A percentile compares a stretch with the other conserved stretches of the same genome.
These are phyloP conservation scores for Chloris gayana DNA, from an alignment of 176 grass and related monocot species.

Conservation along the genomic window DNA sequence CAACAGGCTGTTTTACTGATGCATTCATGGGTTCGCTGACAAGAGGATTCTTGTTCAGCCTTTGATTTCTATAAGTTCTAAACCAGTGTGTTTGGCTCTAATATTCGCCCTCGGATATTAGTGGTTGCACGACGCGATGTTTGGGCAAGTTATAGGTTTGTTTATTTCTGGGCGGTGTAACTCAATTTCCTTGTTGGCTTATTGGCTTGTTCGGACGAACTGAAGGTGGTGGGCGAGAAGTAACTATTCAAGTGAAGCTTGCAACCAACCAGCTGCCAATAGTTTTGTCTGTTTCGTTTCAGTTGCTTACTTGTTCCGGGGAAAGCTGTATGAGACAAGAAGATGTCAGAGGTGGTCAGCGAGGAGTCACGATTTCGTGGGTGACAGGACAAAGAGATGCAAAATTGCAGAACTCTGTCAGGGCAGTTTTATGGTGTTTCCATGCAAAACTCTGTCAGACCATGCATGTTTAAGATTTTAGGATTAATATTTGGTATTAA, in stretches of 20 bases:
- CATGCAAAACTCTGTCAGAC: not conserved
- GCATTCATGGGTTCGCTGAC: constrained; percentile 22
- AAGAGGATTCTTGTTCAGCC: not conserved
- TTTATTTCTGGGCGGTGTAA: constrained; percentile 6
- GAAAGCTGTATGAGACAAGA: not conserved
- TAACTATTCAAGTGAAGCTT: constrained; percentile 24
- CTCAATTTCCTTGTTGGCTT: constrained; percentile 5
- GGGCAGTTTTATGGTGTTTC: not conserved
- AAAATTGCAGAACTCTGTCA: not conserved
- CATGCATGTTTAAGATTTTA: not conserved
- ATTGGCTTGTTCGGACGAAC: constrained; percentile 16
- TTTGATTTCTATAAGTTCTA: not conserved
- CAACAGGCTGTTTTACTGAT: constrained; percentile 12
- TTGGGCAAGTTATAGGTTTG: not conserved
- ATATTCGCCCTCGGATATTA: not conserved
- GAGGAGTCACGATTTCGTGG: not conserved
- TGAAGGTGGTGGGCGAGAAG: constrained; percentile 3
- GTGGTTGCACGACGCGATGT: constrained; percentile 20
- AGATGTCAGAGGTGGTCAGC: not conserved
- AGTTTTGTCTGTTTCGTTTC: constrained; percentile 12
- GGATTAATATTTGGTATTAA: not conserved
- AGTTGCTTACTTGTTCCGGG: constrained; percentile 2
- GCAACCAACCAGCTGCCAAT: constrained; percentile 27
- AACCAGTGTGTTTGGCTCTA: constrained; percentile 28
- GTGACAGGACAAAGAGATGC: not conserved